phyloP scores from a whole-genome alignment of 371 early-diverging fungal species.

The Capillidium heterosporum region DNA sequence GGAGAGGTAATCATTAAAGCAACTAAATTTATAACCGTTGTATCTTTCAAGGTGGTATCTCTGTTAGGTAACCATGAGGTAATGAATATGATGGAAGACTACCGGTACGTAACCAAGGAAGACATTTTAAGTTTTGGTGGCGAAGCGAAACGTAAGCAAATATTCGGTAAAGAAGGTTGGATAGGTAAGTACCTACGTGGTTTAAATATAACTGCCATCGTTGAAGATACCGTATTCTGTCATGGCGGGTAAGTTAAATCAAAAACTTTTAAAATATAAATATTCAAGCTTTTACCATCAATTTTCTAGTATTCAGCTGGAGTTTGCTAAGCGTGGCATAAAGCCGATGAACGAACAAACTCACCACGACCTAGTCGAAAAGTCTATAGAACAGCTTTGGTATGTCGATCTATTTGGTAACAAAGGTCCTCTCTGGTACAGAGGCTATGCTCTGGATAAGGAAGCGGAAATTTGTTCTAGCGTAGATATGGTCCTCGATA shows the following conservation, averaged over 20 bases:
- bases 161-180: constrained; percentile 39
- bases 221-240: constrained; percentile 40
- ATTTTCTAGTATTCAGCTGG: constrained; percentile 18
- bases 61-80: constrained; percentile 52
- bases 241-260: constrained; percentile 33
- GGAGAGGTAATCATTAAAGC: constrained; percentile 16
- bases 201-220: constrained; percentile 34
- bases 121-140: constrained; percentile 49
- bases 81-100: constrained; percentile 51
- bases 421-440: constrained; percentile 35
- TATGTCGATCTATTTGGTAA: constrained; percentile 22
- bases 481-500: constrained; percentile 24
- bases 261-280: neutral
- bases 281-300: neutral
- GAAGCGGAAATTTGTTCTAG: constrained; percentile 25
- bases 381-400: constrained; percentile 2
- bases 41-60: constrained; percentile 19
- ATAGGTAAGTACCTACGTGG: constrained; percentile 34
- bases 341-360: constrained; percentile 26
- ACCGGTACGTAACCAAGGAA: constrained; percentile 45
- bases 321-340: constrained; percentile 23
- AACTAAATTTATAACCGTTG: neutral
- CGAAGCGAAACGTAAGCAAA: constrained; percentile 20
- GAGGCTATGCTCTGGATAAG: constrained; percentile 39
- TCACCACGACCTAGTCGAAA: constrained; percentile 10